phyloP scores from a whole-genome alignment of 257 asterid genomes.

The Solanum piurae region DNA sequence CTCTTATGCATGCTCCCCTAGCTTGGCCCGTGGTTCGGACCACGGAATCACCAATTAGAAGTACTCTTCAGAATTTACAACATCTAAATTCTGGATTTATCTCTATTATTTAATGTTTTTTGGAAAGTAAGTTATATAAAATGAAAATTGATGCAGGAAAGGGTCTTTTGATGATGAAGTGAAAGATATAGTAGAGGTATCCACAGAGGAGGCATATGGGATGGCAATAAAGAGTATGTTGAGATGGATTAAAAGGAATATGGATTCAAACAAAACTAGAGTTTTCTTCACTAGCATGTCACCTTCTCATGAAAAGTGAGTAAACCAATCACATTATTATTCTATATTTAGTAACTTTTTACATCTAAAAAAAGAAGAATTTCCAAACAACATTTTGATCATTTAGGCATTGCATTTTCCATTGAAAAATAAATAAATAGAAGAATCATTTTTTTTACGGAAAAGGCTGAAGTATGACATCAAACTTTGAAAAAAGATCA shows the following conservation, averaged over 20 bases:
- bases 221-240: slow-evolving; percentile 5
- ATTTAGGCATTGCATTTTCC: too few species aligned
- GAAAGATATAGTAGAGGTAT: background rate
- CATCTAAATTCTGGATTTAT: background rate
- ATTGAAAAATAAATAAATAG: too few species aligned
- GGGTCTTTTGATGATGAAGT: slow-evolving; percentile 3
- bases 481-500: too few species aligned
- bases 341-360: background rate
- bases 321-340: background rate
- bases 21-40: background rate
- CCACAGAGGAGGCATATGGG: background rate
- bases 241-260: background rate
- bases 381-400: too few species aligned
- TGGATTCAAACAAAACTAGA: background rate
- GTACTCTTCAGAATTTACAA: background rate
- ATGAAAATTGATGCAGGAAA: background rate
- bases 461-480: too few species aligned
- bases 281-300: slow-evolving; percentile 4
- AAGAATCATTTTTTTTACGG: too few species aligned
- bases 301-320: background rate
- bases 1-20: background rate
- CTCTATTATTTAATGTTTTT: background rate
- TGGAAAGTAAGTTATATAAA: background rate
- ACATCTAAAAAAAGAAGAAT: background rate
- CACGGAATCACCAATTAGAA: background rate